Base-by-base conservation (phyloP, 2,329 filamentous ascomycete genomes). In the Cladophialophora psammophila region DNA sequence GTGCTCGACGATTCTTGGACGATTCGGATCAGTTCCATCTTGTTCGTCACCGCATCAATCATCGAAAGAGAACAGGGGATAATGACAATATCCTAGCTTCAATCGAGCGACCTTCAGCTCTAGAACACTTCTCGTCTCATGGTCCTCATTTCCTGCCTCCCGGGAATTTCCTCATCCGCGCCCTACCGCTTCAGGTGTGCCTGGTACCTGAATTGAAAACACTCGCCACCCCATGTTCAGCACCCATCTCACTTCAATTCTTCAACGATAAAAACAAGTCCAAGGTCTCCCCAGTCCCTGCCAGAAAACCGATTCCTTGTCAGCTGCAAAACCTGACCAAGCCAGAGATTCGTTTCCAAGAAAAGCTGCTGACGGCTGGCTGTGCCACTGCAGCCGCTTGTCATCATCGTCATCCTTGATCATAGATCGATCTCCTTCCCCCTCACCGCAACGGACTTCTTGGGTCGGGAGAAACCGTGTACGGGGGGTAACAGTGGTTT, bases 381-480 rank as follows among this genome's bases (percentile, higher is more conserved):
- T 61, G 59, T 54, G 59, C 48, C 59, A 61, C 59, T 54, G 45
- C 32, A 10, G 45, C 45, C 26, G 40, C 15, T 55, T 18, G 50
- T 36, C 35, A 45, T 56, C 18, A 8, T 15, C 20, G 48, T 54
- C 45, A 40, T 9, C 31, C 6, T 45, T 15, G 12, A 60, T 60
- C 50, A 42, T 48, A 63, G 60, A 63, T 56, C 50, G 52, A 32
- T 18, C 52, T 48, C 42, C 34, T 12, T n/a, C 8, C 45, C 59
- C 59, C 59, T 53, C 48, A 61, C 59, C 59, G 34, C 42, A 61
- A 9, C n/a, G 26, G 20, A 7, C 3, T 15, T 18, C 26, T 52
- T 5, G 57, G 55, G 2, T 63, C 60, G 60, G 60, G n/a, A 63
- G 52, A 63, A 63, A 56, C 60, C 60, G 60, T 56, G 48, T 63